Conservation (phyloP, 352 stramenopile genomes). For the Phytopythium vexans region DNA sequence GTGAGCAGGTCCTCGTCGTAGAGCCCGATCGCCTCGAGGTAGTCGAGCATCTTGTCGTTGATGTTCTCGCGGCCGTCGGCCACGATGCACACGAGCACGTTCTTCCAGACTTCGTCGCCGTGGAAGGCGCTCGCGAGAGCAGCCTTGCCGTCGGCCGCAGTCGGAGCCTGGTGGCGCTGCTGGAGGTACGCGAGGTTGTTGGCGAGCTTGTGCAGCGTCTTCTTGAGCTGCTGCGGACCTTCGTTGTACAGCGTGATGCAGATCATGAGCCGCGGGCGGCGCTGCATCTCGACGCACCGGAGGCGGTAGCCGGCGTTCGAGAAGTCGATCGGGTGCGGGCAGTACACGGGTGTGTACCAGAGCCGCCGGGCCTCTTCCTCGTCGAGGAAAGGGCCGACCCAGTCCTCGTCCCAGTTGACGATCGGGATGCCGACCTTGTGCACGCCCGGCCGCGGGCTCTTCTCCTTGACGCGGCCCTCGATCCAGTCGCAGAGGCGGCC, state of each 20-base stretch:
- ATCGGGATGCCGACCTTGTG: constrained; percentile 80
- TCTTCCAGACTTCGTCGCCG: constrained; percentile 76
- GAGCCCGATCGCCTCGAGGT: constrained; percentile 62
- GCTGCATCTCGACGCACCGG: constrained; percentile 70
- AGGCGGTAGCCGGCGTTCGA: constrained; percentile 75
- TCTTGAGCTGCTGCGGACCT: constrained; percentile 56
- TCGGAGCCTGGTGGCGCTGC: constrained; percentile 18
- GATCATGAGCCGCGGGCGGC: constrained; percentile 74
- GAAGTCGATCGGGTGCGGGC: constrained; percentile 63
- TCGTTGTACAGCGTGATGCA: constrained; percentile 89
- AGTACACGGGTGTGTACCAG: constrained; percentile 84
- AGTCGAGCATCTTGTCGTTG: constrained; percentile 79
- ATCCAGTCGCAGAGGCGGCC: constrained; percentile 80
- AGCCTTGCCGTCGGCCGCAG: constrained; percentile 20
- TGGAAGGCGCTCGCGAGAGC: constrained; percentile 37
- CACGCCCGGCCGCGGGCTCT: constrained; percentile 66
- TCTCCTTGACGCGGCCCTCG: constrained; percentile 73
- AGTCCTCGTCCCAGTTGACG: constrained; percentile 70
- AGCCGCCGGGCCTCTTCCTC: constrained; percentile 74
- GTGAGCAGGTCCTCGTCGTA: constrained; percentile 86
- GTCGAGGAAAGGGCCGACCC: constrained; percentile 61
- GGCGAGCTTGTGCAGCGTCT: constrained; percentile 72
- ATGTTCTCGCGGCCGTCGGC: constrained; percentile 75
- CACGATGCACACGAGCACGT: constrained; percentile 79
- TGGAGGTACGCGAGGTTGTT: constrained; percentile 80